These are phyloP conservation scores for Gnomoniopsis sp. DNA, from an alignment of 2,329 filamentous ascomycete species.

Conservation along the genomic window DNA sequence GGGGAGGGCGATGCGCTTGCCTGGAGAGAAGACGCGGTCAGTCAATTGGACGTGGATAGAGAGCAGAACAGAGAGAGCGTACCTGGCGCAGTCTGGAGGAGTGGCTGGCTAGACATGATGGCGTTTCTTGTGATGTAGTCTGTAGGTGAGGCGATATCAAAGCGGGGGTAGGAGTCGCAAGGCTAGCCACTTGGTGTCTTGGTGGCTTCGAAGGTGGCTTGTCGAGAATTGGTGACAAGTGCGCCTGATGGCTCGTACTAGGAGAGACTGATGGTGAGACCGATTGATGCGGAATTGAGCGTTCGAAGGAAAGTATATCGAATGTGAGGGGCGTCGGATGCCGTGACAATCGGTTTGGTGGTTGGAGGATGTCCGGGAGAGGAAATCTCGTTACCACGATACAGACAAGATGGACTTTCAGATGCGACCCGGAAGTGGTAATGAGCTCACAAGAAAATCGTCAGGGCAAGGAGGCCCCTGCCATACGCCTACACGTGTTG, in stretches of 20 bases:
- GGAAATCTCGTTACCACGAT: not conserved
- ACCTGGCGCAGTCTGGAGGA: constrained; percentile 93
- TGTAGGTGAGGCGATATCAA: not conserved
- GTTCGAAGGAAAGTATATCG: not conserved
- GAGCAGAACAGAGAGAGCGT: constrained; percentile 27
- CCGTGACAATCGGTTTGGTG: not conserved
- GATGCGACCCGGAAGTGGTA: not conserved
- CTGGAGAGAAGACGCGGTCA: constrained; percentile 40
- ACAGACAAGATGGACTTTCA: not conserved
- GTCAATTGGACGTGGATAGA: not conserved
- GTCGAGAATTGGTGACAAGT: not conserved
- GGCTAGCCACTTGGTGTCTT: not conserved
- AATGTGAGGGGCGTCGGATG: not conserved
- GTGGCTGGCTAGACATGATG: constrained; percentile 91
- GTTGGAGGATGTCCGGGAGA: not conserved
- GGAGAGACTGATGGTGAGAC: not conserved
- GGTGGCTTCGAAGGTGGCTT: not conserved
- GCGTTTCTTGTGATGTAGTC: constrained; percentile 11
- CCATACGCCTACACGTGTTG: not conserved
- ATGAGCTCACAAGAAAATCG: not conserved
- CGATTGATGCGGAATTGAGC: constrained; percentile 1
- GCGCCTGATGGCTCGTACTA: not conserved
- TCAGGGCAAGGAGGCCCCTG: not conserved
- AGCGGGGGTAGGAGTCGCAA: not conserved
- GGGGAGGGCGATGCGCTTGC: constrained; percentile 96